Percentiles rank a stretch among this genome's conserved stretches.
Evolutionary conservation across 768 basidiomycete genomes (phyloP).

Genomic region (Serendipita indica): DNA sequence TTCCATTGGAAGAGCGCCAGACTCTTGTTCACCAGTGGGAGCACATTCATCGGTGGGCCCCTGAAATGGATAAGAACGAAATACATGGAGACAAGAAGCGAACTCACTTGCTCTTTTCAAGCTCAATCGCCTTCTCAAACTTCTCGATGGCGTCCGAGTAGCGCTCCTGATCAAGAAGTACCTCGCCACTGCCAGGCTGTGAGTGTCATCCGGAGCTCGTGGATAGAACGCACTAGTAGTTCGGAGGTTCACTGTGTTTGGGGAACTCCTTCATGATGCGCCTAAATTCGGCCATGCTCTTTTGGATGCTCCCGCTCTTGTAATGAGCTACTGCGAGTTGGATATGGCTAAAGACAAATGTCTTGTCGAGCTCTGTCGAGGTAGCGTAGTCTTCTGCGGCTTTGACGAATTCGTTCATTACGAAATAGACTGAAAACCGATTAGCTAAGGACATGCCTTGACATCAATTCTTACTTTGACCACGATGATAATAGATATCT

Average conservation of each 20-base stretch:
- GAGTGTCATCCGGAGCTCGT: not conserved
- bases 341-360: slow-evolving; percentile 93
- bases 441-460: not conserved
- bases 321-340: slow-evolving; percentile 96
- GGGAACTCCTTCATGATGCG: slow-evolving; percentile 75
- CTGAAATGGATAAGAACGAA: slow-evolving; percentile 7
- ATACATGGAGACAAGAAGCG: not conserved
- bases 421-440: slow-evolving; percentile 60
- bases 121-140: slow-evolving; percentile 81
- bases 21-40: slow-evolving; percentile 96
- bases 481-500: slow-evolving; percentile 97
- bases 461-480: slow-evolving; percentile 50
- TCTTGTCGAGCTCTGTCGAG: slow-evolving; percentile 71
- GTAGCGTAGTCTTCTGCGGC: slow-evolving; percentile 86
- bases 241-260: slow-evolving; percentile 72
- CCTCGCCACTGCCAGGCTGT: slow-evolving; percentile 41
- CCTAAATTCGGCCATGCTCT: slow-evolving; percentile 84
- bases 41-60: slow-evolving; percentile 56
- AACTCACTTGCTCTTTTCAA: slow-evolving; percentile 62
- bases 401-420: slow-evolving; percentile 74
- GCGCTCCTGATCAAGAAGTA: slow-evolving; percentile 81
- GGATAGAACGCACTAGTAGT: slow-evolving; percentile 65
- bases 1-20: slow-evolving; percentile 92
- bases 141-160: slow-evolving; percentile 82
- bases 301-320: slow-evolving; percentile 63